These are phyloP conservation scores for Clavaria fumosa DNA, from an alignment of 768 basidiomycete genomes.

Conservation along the genomic window DNA sequence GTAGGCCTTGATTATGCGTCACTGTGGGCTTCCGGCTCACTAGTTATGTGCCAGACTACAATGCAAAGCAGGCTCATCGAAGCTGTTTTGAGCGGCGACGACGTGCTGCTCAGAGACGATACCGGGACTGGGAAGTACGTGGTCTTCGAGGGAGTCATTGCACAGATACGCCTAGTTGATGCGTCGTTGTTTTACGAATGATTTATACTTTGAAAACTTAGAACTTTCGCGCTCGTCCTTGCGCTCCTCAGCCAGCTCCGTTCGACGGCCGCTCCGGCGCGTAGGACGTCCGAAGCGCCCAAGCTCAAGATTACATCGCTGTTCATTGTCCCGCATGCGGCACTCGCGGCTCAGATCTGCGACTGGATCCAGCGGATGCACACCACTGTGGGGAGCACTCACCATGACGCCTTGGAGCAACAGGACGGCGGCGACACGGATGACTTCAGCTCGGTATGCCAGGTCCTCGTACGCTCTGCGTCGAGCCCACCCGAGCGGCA, in stretches of 20 bases:
- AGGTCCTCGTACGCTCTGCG: conserved; percentile 48
- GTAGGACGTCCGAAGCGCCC: conserved; percentile 11
- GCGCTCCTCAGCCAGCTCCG: conserved; percentile 48
- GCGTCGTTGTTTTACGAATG: no score
- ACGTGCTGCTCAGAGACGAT: conserved; percentile 50
- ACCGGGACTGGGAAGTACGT: conserved; percentile 76
- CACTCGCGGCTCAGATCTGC: conserved; percentile 50
- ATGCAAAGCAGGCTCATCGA: conserved; percentile 35
- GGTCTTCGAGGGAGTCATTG: no score
- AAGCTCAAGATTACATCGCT: conserved; percentile 32
- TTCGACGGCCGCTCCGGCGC: conserved; percentile 13
- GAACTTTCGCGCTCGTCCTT: conserved; percentile 58
- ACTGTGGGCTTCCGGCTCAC: neutral
- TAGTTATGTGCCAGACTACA: neutral
- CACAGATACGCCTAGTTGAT: no score
- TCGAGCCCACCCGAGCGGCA: conserved; percentile 24
- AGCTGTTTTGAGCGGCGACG: conserved; percentile 37
- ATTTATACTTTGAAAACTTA: conserved; percentile 18
- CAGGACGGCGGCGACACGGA: no score
- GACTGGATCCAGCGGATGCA: conserved; percentile 56
- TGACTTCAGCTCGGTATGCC: conserved; percentile 30
- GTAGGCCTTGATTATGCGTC: no score
- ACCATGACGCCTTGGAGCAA: no score
- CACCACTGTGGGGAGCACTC: no score
- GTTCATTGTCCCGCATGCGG: conserved; percentile 57